These are phyloP conservation scores for Parachaetomium inaequale DNA, from an alignment of 495 filamentous ascomycete genomes.

Conservation along the genomic window DNA sequence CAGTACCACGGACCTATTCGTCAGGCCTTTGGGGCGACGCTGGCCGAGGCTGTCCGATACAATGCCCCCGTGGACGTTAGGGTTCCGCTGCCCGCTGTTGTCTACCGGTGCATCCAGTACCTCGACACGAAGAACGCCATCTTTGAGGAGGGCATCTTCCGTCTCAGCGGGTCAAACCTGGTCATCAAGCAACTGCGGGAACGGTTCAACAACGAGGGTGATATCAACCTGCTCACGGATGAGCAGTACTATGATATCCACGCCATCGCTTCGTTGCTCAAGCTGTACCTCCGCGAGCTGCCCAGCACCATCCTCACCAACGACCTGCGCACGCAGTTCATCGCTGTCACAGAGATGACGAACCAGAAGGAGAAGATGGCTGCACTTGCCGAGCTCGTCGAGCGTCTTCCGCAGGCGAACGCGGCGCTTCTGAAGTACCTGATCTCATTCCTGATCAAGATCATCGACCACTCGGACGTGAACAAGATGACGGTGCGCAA, in stretches of 20 bases:
- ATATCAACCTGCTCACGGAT: constrained; percentile 80
- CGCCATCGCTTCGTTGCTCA: constrained; percentile 90
- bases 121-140: constrained; percentile 78
- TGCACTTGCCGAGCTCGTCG: constrained; percentile 83
- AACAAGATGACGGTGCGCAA: constrained; percentile 99
- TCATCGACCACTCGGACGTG: constrained; percentile 80
- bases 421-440: constrained; percentile 75
- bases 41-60: constrained; percentile 81
- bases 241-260: constrained; percentile 93
- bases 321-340: constrained; percentile 85
- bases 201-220: constrained; percentile 89
- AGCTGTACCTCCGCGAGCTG: constrained; percentile 89
- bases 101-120: constrained; percentile 95
- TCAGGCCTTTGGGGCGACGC: constrained; percentile 79
- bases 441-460: constrained; percentile 78
- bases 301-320: constrained; percentile 86
- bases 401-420: constrained; percentile 76
- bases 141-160: constrained; percentile 91
- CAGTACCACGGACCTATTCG: constrained; percentile 58
- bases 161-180: constrained; percentile 88
- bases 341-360: constrained; percentile 76
- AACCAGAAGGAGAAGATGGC: constrained; percentile 71
- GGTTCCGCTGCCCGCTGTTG: constrained; percentile 83
- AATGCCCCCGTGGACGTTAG: constrained; percentile 67
- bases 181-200: constrained; percentile 88